A percentile compares a stretch with the other conserved stretches of the same genome.
These are phyloP conservation scores for Polysphondylium violaceum DNA, from an alignment of 78 protist species.

Conservation along the genomic window DNA sequence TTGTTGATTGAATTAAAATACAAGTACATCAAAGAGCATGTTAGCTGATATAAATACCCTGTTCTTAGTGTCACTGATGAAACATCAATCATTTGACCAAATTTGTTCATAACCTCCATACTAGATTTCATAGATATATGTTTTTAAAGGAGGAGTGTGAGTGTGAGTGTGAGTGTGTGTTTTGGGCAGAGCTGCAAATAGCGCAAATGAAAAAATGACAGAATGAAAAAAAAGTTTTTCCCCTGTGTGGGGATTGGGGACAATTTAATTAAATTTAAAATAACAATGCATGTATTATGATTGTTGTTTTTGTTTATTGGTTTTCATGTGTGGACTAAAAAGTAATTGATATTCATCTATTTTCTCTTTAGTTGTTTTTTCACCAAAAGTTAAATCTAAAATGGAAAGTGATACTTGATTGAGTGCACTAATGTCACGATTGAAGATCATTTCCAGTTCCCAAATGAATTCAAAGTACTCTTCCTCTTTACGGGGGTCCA, in stretches of 20 bases:
- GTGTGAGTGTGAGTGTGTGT: no score
- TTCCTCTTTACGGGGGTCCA: conserved; percentile 57
- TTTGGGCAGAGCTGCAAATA: no score
- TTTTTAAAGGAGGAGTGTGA: no score
- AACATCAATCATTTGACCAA: conserved; percentile 21
- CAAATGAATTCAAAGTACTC: conserved; percentile 66
- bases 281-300: no score
- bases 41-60: neutral
- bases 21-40: neutral
- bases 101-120: neutral
- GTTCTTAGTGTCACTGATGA: conserved; percentile 2
- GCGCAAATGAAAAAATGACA: no score
- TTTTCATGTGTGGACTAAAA: conserved; percentile 45
- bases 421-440: conserved; percentile 19
- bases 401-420: conserved; percentile 57
- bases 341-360: conserved; percentile 30
- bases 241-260: no score
- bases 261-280: no score
- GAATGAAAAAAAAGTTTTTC: no score
- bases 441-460: conserved; percentile 66
- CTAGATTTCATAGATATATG: no score
- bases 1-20: no score
- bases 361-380: conserved; percentile 53
- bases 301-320: neutral
- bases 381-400: conserved; percentile 58